Percentiles rank a stretch among this genome's conserved stretches.
Conservation (phyloP, 768 basidiomycete genomes). For the Exsudoporus frostii region DNA sequence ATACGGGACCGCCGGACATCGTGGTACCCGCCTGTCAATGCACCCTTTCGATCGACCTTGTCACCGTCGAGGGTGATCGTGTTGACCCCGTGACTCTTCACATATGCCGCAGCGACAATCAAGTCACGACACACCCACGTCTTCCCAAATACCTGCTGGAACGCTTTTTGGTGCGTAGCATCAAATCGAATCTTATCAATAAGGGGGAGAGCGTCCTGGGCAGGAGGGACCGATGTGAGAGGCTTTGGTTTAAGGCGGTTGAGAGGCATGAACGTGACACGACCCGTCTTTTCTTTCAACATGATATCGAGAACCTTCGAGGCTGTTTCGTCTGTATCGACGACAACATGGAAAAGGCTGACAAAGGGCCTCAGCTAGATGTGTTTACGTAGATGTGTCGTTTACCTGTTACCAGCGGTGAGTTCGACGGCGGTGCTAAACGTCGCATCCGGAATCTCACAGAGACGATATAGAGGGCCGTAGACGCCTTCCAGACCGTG, state of each 20-base stretch:
- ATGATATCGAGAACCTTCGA: conserved; percentile 89
- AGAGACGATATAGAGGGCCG: conserved; percentile 91
- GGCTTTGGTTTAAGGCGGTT: conserved; percentile 87
- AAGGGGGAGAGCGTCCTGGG: conserved; percentile 75
- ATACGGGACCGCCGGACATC: conserved; percentile 88
- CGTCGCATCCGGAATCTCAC: conserved; percentile 82
- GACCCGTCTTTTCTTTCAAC: conserved; percentile 89
- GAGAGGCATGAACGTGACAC: conserved; percentile 97
- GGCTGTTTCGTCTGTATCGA: conserved; percentile 94
- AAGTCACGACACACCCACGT: conserved; percentile 95
- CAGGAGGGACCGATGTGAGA: conserved; percentile 53
- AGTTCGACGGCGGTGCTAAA: conserved; percentile 93
- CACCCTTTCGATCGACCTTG: conserved; percentile 94
- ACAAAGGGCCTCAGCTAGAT: conserved; percentile 1
- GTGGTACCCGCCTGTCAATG: conserved; percentile 94
- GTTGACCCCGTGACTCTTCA: conserved; percentile 91
- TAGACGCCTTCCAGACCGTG: conserved; percentile 80
- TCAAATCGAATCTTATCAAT: conserved; percentile 83
- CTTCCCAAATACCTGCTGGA: conserved; percentile 96
- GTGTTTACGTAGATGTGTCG: neutral
- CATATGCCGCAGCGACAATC: conserved; percentile 89
- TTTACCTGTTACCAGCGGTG: conserved; percentile 91
- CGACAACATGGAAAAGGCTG: conserved; percentile 93
- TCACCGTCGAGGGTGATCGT: conserved; percentile 98
- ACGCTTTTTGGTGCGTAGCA: conserved; percentile 67